Conservation (phyloP, 345 rosid species). For the Citrus australasica region DNA sequence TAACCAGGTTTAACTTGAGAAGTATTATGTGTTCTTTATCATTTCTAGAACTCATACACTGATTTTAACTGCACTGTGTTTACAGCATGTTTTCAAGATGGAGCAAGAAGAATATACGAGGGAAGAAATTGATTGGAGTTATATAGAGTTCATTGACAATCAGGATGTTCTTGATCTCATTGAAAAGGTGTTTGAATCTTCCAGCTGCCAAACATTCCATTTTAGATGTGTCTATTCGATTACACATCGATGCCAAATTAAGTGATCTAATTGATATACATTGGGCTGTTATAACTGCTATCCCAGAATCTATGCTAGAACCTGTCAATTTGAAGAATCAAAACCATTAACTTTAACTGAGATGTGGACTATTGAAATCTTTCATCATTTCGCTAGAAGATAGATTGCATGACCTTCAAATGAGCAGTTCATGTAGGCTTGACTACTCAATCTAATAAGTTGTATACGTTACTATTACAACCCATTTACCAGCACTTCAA, state of each 20-base stretch:
- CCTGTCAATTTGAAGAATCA: neutral
- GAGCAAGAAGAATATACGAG: slow-evolving; percentile 98
- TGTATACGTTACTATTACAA: neutral
- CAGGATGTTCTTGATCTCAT: slow-evolving; percentile 94
- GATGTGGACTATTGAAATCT: neutral
- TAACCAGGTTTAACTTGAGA: slow-evolving; percentile 69
- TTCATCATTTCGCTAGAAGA: neutral
- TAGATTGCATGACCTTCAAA: neutral
- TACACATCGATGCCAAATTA: neutral
- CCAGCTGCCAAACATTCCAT: neutral
- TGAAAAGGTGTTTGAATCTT: slow-evolving; percentile 64
- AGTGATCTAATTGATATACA: neutral
- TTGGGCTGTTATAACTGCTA: neutral
- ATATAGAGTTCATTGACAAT: slow-evolving; percentile 93
- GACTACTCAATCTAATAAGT: neutral
- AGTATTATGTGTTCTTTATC: slow-evolving; percentile 10
- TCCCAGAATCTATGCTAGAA: neutral
- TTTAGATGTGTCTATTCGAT: neutral
- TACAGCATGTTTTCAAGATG: slow-evolving; percentile 97
- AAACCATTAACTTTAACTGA: neutral
- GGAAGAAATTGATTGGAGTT: slow-evolving; percentile 98
- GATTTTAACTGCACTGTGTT: slow-evolving; percentile 19
- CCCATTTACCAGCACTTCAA: neutral
- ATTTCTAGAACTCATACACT: neutral
- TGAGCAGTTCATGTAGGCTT: neutral